Conservation (phyloP, 2,329 filamentous ascomycete species). For the Microsporum canis region DNA sequence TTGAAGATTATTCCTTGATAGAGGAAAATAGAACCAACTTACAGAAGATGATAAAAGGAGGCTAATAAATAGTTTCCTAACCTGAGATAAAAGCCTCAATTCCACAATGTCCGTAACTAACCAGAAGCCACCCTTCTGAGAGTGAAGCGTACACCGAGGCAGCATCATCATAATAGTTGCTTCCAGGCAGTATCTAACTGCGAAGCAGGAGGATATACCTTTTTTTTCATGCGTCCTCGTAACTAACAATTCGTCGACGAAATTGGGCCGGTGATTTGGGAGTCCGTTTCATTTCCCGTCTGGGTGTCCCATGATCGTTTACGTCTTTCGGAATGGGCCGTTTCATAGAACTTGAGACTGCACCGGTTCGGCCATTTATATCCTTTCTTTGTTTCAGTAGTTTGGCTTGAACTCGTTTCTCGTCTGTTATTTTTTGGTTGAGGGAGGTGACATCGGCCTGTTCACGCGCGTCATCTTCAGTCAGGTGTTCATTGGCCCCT, state of each 20-base stretch:
- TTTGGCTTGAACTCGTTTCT: neutral
- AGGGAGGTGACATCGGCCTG: neutral
- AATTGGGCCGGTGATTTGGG: neutral
- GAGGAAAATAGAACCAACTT: neutral
- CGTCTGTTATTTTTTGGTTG: neutral
- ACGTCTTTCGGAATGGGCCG: neutral
- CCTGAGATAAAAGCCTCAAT: neutral
- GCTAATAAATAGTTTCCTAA: neutral
- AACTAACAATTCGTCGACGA: neutral
- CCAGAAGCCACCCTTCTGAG: neutral
- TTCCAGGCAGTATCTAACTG: too few species aligned
- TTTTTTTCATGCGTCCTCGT: neutral
- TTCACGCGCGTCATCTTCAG: neutral
- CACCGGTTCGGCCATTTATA: neutral
- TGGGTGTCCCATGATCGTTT: too few species aligned
- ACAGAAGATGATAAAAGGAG: neutral
- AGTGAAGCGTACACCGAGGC: neutral
- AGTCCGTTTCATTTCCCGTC: neutral
- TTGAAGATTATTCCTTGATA: neutral
- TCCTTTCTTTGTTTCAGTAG: neutral
- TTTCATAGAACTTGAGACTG: neutral
- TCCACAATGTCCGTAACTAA: neutral
- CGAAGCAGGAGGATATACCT: too few species aligned
- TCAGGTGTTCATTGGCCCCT: conserved; percentile 11
- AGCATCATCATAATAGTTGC: too few species aligned